phyloP scores from a whole-genome alignment of 176 grass and related monocot genomes.

The Phoenix dactylifera region DNA sequence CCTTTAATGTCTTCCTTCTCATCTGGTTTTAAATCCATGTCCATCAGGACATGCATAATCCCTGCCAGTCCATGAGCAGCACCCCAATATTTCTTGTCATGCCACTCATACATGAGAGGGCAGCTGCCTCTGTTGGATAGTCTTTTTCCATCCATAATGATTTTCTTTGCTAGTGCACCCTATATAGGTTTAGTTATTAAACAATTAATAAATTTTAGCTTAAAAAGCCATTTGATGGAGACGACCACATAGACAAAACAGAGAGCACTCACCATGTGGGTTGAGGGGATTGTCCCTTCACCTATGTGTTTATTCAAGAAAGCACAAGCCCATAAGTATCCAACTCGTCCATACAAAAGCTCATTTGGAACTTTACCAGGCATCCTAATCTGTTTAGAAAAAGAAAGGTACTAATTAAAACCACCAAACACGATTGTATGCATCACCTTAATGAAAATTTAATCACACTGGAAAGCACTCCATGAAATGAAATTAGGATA shows the following conservation, averaged over 20 bases:
- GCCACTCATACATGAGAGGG: conserved; percentile 82
- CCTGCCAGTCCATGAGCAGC: conserved; percentile 82
- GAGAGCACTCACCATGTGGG: conserved; percentile 39
- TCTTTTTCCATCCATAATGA: conserved; percentile 68
- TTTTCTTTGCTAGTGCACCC: conserved; percentile 45
- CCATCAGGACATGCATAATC: conserved; percentile 79
- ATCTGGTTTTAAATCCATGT: conserved; percentile 44
- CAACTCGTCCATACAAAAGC: conserved; percentile 75
- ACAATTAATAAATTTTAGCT: no score
- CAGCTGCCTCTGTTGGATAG: conserved; percentile 40
- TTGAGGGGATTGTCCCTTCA: conserved; percentile 34
- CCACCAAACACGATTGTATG: no score
- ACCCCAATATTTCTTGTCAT: conserved; percentile 85
- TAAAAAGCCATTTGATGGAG: not conserved
- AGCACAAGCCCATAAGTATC: conserved; percentile 88
- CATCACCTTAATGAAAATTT: no score
- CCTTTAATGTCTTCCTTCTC: conserved; percentile 63
- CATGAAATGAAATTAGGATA: no score
- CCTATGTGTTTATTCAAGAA: conserved; percentile 83
- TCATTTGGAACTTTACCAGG: conserved; percentile 60
- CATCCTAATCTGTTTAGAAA: conserved; percentile 51
- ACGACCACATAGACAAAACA: not conserved
- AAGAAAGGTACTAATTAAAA: conserved; percentile 2
- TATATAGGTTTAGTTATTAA: conserved; percentile 13
- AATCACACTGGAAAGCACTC: no score